A percentile compares a stretch with the other conserved stretches of the same genome.
phyloP scores from a whole-genome alignment of 495 filamentous ascomycete genomes.

The Xylaria nigripes region DNA sequence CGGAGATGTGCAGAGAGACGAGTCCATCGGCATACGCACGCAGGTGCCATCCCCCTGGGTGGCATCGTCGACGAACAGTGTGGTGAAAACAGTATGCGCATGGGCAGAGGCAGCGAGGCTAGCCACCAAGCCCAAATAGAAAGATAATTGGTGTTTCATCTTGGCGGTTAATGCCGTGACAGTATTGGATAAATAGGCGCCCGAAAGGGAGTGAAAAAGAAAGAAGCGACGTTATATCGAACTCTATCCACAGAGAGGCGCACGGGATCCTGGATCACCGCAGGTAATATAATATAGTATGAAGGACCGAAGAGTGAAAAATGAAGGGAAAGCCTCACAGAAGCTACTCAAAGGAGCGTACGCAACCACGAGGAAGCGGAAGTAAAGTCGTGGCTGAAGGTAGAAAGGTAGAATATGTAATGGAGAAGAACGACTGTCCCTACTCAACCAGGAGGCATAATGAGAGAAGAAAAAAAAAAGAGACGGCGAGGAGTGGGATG shows the following conservation, averaged over 20 bases:
- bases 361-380: conserved; percentile 6
- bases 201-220: not conserved
- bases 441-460: not conserved
- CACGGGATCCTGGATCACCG: not conserved
- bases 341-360: conserved; percentile 11
- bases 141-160: conserved; percentile 23
- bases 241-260: not conserved
- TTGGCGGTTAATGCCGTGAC: not conserved
- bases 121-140: conserved; percentile 20
- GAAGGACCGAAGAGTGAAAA: not conserved
- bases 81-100: conserved; percentile 62
- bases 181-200: conserved; percentile 5
- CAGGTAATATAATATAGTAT: not conserved
- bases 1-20: conserved; percentile 43
- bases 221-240: not conserved
- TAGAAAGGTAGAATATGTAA: conserved; percentile 6
- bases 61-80: conserved; percentile 54
- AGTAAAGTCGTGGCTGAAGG: not conserved
- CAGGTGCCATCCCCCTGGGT: conserved; percentile 62
- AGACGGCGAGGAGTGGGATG: not conserved
- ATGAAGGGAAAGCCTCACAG: conserved; percentile 9
- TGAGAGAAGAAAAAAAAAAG: no score
- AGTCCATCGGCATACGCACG: conserved; percentile 54
- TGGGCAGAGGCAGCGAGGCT: conserved; percentile 22
- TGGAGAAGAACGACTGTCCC: not conserved